Conservation (phyloP, 345 rosid species). For the Salix exigua region DNA sequence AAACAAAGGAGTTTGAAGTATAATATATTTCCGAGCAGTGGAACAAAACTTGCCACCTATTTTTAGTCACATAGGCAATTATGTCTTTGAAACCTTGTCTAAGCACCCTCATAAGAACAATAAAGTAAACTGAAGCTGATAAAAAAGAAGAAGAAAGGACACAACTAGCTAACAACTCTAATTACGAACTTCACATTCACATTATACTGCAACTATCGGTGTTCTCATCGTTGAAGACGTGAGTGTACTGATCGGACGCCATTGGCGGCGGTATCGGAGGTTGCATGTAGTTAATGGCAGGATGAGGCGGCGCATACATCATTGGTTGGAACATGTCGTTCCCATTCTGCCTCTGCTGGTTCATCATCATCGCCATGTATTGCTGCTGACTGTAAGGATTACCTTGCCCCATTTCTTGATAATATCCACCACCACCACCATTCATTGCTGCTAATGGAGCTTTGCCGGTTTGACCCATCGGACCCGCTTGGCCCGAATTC, state of each 20-base stretch:
- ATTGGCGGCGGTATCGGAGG: conserved; percentile 50
- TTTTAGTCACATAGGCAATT: conserved; percentile 10
- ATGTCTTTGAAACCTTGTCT: conserved; percentile 1
- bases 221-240: conserved; percentile 89
- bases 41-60: conserved; percentile 18
- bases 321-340: conserved; percentile 72
- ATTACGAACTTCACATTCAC: conserved; percentile 34
- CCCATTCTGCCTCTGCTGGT: conserved; percentile 42
- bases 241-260: conserved; percentile 50
- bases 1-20: conserved; percentile 3
- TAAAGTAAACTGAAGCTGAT: background rate
- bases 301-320: conserved; percentile 73
- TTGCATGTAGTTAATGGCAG: conserved; percentile 48
- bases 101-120: conserved; percentile 1
- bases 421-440: conserved; percentile 43
- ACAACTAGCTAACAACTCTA: conserved; percentile 5
- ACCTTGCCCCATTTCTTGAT: conserved; percentile 45
- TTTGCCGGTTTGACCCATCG: conserved; percentile 1
- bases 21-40: background rate
- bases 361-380: conserved; percentile 69
- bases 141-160: background rate
- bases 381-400: conserved; percentile 54
- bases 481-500: conserved; percentile 18
- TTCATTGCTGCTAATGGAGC: conserved; percentile 30
- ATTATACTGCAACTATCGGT: conserved; percentile 77